Base-by-base conservation (phyloP, 306 rosid species). In the Carpinus viminea region DNA sequence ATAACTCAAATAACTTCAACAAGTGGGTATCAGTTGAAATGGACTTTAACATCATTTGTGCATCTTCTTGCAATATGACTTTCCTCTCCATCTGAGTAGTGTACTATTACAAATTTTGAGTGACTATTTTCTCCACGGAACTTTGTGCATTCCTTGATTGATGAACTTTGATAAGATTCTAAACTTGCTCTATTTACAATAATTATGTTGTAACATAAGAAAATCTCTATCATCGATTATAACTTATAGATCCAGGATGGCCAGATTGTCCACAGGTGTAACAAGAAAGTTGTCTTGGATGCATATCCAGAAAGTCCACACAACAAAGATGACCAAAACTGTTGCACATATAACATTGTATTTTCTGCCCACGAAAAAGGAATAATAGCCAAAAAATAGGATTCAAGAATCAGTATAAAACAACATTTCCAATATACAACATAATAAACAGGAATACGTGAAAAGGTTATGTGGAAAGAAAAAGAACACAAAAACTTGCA, bases 311-410 rank as follows among this genome's bases (percentile, higher is more conserved):
- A 15, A 47, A 51, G 17, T 64, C 51, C 7, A 18, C 73, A 20
- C 79, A 76, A 34, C 79, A 76, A 8, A 76, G 73, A 51, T 76
- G 79, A 50, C 79, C 79, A 34, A 76, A 64, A 76, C 56, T 47
- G 34, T 76, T 76, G 73, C 79, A 76, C 26, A 50, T 12, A 31
- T 76, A 76, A 76, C 79, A 76, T 12, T 76, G 60, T 18, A 76
- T 76, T 51, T 62, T 72, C 73, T 76, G 79, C 55, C 64, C 57
- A 28, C 47, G 3, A 12, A 62, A 74, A 43, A 51, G 59, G 38
- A 21, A 74, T 74, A 43, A 43, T 43, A 43, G 43, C n/a, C 36
- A 62, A 17, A 61, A 24, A 62, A 7, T 9, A 62, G 17, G n/a
- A 62, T 62, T 31, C 45, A 31, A 28, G 68, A 62, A 62, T 62